Base-by-base conservation (phyloP, 2,329 filamentous ascomycete genomes). In the Ceratocystis alfenasii region DNA sequence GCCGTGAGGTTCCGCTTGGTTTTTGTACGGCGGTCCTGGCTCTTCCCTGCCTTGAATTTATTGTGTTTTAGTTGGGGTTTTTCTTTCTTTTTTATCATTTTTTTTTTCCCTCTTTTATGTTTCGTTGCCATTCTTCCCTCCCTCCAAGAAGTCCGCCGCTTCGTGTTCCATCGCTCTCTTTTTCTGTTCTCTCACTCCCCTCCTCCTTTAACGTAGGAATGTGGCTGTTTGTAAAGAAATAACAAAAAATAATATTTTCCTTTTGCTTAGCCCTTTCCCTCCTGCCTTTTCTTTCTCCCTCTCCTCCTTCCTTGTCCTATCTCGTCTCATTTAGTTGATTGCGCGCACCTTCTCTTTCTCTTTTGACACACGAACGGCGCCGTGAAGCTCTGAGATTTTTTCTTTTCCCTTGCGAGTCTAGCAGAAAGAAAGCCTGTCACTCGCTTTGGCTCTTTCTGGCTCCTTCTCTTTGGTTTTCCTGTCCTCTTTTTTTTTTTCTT, bases 31-130 rank as follows among this genome's bases (percentile, higher is more conserved):
- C 1, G 12, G 36, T 3, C 12, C 8, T 41, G 36, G 36, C 10
- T 30, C 6, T 20, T 25, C 10, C n/a, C 4, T 28, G 5, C 5
- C 7, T 53, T 53, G 20, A 12, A 22, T 53, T 53, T 2, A 5
- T 50, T 17, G 8, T 15, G 22, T 28, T 28, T 53, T 53, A 1
- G 36, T 15, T 41, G 10, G 36, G 8, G 33, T 4, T 45, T 45
- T 28, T 33, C 7, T 20, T 20, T 20, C 60, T 15, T 2, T 48
- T 48, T n/a, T 2, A 20, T 73, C 69, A 64, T 71, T 68, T 65
- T 65, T 68, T 68, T 67, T 50, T 64, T n/a, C 10, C n/a, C 5
- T 20, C 20, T 41, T 55, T 57, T 57, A 41, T 36, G 41, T 57
- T 30, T 55, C 57, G 41, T 50, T 55, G 62, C 62, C 48, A 41